These are phyloP conservation scores for Epichloe bromicola DNA, from an alignment of 2,329 filamentous ascomycete genomes.

Conservation along the genomic window DNA sequence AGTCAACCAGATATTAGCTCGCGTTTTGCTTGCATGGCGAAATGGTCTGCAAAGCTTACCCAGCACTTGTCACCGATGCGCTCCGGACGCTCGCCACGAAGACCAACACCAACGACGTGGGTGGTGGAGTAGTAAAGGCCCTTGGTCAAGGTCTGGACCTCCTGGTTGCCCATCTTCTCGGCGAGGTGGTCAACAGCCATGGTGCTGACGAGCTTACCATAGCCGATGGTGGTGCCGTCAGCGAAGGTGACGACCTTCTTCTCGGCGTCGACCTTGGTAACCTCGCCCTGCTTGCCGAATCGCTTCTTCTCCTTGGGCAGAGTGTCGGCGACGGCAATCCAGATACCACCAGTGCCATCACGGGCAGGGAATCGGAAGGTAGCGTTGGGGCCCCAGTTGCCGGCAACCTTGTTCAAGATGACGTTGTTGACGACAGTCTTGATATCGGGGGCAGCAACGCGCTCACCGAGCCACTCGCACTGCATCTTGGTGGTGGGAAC, in stretches of 20 bases:
- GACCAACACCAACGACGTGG: conserved; percentile 91
- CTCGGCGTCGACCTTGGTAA: conserved; percentile 75
- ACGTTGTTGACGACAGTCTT: conserved; percentile 91
- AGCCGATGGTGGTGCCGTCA: conserved; percentile 79
- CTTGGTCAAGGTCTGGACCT: conserved; percentile 74
- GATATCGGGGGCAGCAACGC: conserved; percentile 90
- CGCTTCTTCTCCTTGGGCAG: conserved; percentile 83
- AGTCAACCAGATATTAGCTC: neutral
- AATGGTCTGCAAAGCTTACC: conserved; percentile 35
- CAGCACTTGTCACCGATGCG: conserved; percentile 99
- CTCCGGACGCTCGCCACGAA: conserved; percentile 82
- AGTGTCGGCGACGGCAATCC: conserved; percentile 92
- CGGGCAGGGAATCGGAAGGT: conserved; percentile 96
- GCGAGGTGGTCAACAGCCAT: conserved; percentile 90
- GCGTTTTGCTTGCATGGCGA: neutral
- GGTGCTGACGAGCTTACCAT: conserved; percentile 86
- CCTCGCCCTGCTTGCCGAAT: conserved; percentile 74
- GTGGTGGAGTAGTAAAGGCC: conserved; percentile 93
- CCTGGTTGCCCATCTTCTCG: conserved; percentile 75
- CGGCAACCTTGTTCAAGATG: conserved; percentile 88
- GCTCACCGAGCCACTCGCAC: conserved; percentile 96
- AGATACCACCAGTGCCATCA: conserved; percentile 95
- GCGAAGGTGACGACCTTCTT: conserved; percentile 71
- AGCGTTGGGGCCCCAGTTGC: conserved; percentile 95
- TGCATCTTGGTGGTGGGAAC: conserved; percentile 99